These are phyloP conservation scores for Chrysochromulina parva DNA, from an alignment of 78 protist species.

Conservation along the genomic window DNA sequence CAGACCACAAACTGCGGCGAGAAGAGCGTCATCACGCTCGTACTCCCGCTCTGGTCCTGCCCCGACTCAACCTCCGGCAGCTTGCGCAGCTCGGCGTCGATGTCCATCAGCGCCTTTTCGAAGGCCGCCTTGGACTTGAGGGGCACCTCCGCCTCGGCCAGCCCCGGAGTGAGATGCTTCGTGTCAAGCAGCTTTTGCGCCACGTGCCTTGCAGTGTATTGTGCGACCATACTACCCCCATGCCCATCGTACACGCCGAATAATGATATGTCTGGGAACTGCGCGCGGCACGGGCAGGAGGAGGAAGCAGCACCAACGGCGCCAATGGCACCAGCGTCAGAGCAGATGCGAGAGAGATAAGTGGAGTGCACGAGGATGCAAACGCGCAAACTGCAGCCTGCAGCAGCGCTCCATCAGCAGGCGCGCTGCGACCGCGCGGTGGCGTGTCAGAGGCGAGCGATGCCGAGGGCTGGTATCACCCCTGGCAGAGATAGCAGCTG, in stretches of 20 bases:
- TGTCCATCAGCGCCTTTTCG: background rate
- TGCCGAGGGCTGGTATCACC: background rate
- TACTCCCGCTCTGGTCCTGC: background rate
- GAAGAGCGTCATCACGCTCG: background rate
- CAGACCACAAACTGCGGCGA: background rate
- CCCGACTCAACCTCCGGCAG: background rate
- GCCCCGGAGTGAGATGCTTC: no score
- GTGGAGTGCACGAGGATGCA: background rate
- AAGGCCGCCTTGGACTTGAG: background rate
- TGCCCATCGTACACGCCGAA: slow-evolving; percentile 22
- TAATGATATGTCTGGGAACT: background rate
- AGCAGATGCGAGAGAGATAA: background rate
- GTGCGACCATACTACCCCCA: background rate
- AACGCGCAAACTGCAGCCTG: no score
- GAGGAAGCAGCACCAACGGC: background rate
- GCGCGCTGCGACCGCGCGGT: no score
- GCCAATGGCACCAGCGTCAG: no score
- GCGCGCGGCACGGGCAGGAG: background rate
- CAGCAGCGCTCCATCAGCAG: no score
- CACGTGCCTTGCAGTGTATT: background rate
- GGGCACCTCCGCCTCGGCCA: background rate
- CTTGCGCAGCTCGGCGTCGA: background rate
- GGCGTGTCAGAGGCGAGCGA: no score
- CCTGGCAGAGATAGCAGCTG: background rate
- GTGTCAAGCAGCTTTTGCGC: background rate